Percentiles rank a stretch among this genome's conserved stretches.
Conservation (phyloP, 805 yeast genomes). For the Huiozyma sinensis region DNA sequence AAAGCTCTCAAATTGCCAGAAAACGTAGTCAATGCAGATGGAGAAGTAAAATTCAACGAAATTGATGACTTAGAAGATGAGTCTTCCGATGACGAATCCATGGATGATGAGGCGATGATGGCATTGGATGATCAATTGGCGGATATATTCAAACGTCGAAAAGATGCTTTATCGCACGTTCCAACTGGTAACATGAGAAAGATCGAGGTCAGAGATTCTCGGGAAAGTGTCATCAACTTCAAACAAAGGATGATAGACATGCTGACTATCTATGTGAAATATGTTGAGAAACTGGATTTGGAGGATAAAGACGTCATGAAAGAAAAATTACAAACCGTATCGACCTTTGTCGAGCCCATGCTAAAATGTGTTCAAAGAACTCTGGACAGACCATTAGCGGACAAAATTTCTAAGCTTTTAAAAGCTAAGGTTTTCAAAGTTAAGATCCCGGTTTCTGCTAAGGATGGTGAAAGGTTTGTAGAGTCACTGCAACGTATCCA, state of each 20-base stretch:
- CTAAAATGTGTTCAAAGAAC: constrained; percentile 55
- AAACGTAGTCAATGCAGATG: constrained; percentile 31
- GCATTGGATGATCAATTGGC: constrained; percentile 80
- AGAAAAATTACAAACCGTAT: constrained; percentile 25
- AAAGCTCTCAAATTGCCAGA: constrained; percentile 60
- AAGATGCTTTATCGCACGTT: constrained; percentile 46
- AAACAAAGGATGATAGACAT: constrained; percentile 72
- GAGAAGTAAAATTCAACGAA: constrained; percentile 38
- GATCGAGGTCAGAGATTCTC: constrained; percentile 65
- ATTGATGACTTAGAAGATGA: constrained; percentile 34
- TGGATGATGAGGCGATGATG: constrained; percentile 97
- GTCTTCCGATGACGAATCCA: constrained; percentile 61
- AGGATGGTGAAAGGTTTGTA: constrained; percentile 17
- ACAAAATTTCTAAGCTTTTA: constrained; percentile 63
- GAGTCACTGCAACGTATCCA: constrained; percentile 34
- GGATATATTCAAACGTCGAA: constrained; percentile 73
- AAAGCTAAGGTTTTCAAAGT: constrained; percentile 49
- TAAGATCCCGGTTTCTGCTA: constrained; percentile 20
- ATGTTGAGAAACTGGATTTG: constrained; percentile 26
- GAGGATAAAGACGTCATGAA: neutral
- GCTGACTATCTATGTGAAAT: constrained; percentile 48
- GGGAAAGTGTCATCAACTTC: constrained; percentile 66
- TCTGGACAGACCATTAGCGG: constrained; percentile 56
- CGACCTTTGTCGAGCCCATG: constrained; percentile 42
- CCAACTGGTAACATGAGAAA: constrained; percentile 60